A percentile compares a stretch with the other conserved stretches of the same genome.
phyloP scores from a whole-genome alignment of 371 early-diverging fungal species.

The Mortierella sp. region DNA sequence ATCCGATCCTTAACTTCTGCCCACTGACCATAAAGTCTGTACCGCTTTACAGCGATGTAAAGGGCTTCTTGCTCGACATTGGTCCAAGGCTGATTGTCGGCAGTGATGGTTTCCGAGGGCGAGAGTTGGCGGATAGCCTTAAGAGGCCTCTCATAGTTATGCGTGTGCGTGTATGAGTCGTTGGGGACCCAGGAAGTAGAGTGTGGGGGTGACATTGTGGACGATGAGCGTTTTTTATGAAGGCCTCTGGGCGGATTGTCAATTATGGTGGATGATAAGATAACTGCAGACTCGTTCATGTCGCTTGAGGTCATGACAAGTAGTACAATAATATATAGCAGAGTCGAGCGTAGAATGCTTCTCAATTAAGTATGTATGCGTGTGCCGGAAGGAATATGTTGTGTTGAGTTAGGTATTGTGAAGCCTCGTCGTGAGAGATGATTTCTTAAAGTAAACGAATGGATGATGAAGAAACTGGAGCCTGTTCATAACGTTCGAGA shows the following conservation, averaged over 20 bases:
- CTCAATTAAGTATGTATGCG: background rate
- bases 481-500: background rate
- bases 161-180: background rate
- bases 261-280: slow-evolving; percentile 14
- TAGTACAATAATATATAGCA: background rate
- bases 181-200: slow-evolving; percentile 15
- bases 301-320: slow-evolving; percentile 42
- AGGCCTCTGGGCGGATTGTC: background rate
- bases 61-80: slow-evolving; percentile 45
- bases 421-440: too few relatives aligned
- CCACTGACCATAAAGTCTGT: slow-evolving; percentile 48
- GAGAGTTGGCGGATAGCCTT: slow-evolving; percentile 16
- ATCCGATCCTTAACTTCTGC: slow-evolving; percentile 32
- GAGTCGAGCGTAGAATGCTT: background rate
- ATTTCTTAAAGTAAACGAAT: background rate
- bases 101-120: slow-evolving; percentile 7
- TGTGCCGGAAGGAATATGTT: too few relatives aligned
- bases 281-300: slow-evolving; percentile 28
- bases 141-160: slow-evolving; percentile 10
- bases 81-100: slow-evolving; percentile 31
- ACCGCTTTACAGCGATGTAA: slow-evolving; percentile 40
- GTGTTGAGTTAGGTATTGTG: too few relatives aligned
- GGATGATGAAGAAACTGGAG: slow-evolving; percentile 7
- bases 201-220: slow-evolving; percentile 39
- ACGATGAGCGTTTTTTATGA: slow-evolving; percentile 27